Conservation (phyloP, 2,329 filamentous ascomycete genomes). For the Westerdykella ornata region DNA sequence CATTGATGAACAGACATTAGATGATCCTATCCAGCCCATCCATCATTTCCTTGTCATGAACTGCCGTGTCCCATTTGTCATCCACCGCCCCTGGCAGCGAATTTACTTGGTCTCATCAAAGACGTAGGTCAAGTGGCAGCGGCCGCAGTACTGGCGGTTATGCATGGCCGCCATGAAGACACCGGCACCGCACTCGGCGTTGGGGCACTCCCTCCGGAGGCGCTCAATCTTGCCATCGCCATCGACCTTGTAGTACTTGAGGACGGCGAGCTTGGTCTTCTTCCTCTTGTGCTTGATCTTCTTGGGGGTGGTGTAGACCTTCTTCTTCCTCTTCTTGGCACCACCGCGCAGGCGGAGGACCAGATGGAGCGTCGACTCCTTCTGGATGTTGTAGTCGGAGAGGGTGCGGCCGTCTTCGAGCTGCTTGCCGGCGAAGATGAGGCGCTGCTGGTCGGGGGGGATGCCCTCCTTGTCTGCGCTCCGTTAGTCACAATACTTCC, state of each 20-base stretch:
- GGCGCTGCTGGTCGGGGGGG: constrained; percentile 95
- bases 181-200: constrained; percentile 84
- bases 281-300: constrained; percentile 99
- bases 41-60: constrained; percentile 19
- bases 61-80: constrained; percentile 18
- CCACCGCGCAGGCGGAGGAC: constrained; percentile 98
- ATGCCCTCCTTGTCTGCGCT: constrained; percentile 97
- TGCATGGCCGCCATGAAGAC: constrained; percentile 99
- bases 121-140: constrained; percentile 65
- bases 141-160: constrained; percentile 94
- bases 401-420: constrained; percentile 99
- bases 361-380: constrained; percentile 97
- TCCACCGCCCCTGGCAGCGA: constrained; percentile 11
- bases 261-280: constrained; percentile 99
- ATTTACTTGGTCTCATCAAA: constrained; percentile 59
- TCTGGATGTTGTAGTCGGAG: constrained; percentile 99
- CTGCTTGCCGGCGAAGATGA: constrained; percentile 99
- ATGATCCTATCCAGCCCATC: constrained; percentile 20
- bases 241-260: constrained; percentile 99
- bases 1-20: constrained; percentile 25
- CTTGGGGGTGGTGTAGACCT: constrained; percentile 99
- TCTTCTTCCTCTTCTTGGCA: constrained; percentile 98
- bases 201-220: constrained; percentile 93
- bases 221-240: constrained; percentile 99
- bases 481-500: constrained; percentile 18